These are phyloP conservation scores for Trypanosoma vivax DNA, from an alignment of 208 protist species.

Conservation along the genomic window DNA sequence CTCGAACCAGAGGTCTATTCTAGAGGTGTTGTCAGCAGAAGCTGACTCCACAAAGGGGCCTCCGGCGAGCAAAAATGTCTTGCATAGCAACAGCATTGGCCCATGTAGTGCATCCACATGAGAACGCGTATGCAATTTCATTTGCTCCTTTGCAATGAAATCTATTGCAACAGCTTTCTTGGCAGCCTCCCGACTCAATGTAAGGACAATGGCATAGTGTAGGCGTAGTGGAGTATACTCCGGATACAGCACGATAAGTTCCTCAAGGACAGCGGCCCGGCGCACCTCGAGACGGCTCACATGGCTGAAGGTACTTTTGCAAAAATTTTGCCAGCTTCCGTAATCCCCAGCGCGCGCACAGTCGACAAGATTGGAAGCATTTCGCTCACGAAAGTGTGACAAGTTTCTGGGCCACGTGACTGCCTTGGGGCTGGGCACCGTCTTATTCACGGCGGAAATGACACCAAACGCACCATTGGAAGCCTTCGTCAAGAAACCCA, in stretches of 20 bases:
- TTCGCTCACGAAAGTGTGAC: too few species aligned
- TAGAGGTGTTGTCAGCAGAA: too few species aligned
- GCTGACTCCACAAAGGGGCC: too few species aligned
- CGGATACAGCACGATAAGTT: slow-evolving; percentile 73
- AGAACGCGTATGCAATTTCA: slow-evolving; percentile 12
- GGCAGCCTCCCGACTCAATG: slow-evolving; percentile 6
- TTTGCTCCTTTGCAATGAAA: slow-evolving; percentile 10
- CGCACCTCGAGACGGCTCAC: slow-evolving; percentile 38
- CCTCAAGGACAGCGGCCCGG: slow-evolving; percentile 56
- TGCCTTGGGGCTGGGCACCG: too few species aligned
- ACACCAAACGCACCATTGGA: slow-evolving; percentile 8
- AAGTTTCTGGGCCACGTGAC: too few species aligned
- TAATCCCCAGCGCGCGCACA: slow-evolving; percentile 6
- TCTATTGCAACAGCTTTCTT: background rate
- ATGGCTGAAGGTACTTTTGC: too few species aligned
- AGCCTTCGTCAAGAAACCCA: slow-evolving; percentile 36
- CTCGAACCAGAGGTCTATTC: too few species aligned
- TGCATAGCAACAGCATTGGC: slow-evolving; percentile 30
- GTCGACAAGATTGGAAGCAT: slow-evolving; percentile 16
- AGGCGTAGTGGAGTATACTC: slow-evolving; percentile 55
- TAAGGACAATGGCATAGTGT: slow-evolving; percentile 49
- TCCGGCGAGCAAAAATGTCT: slow-evolving; percentile 31
- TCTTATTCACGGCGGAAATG: background rate
- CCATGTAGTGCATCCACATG: slow-evolving; percentile 23
- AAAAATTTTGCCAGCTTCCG: slow-evolving; percentile 38